phyloP scores from a whole-genome alignment of 2,329 filamentous ascomycete genomes.

The Colletotrichum liaoningense region DNA sequence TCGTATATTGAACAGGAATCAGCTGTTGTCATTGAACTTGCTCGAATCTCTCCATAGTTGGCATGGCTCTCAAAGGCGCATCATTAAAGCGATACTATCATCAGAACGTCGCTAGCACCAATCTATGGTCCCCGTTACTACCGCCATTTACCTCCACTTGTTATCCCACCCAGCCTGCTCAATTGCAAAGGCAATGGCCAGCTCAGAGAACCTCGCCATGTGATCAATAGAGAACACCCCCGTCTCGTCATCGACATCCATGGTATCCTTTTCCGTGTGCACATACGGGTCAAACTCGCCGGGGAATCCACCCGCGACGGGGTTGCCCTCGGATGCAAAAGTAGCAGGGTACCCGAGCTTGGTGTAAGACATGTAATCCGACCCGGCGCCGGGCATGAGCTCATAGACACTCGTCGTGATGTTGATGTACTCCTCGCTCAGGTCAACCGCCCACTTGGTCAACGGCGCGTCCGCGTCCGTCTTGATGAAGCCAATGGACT shows the following conservation, averaged over 20 bases:
- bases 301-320: constrained; percentile 42
- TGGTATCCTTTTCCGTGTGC: constrained; percentile 49
- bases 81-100: rapidly evolving
- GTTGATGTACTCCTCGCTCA: constrained; percentile 50
- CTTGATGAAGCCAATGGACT: constrained; percentile 52
- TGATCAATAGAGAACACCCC: constrained; percentile 53
- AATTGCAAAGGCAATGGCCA: constrained; percentile 52
- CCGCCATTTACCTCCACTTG: constrained; percentile 45
- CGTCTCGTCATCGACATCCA: constrained; percentile 50
- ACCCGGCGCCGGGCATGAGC: constrained; percentile 47
- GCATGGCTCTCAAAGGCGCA: rapidly evolving
- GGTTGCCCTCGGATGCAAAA: constrained; percentile 53
- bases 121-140: not conserved
- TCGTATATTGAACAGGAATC: no score
- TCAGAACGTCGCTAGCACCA: not conserved
- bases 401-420: constrained; percentile 49
- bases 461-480: constrained; percentile 49
- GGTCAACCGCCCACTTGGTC: constrained; percentile 47
- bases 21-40: no score
- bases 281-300: constrained; percentile 53
- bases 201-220: constrained; percentile 53
- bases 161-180: constrained; percentile 55
- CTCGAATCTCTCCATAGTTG: not conserved
- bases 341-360: constrained; percentile 51
- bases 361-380: constrained; percentile 55